phyloP scores from a whole-genome alignment of 257 asterid genomes.

The Nicotiana undulata region DNA sequence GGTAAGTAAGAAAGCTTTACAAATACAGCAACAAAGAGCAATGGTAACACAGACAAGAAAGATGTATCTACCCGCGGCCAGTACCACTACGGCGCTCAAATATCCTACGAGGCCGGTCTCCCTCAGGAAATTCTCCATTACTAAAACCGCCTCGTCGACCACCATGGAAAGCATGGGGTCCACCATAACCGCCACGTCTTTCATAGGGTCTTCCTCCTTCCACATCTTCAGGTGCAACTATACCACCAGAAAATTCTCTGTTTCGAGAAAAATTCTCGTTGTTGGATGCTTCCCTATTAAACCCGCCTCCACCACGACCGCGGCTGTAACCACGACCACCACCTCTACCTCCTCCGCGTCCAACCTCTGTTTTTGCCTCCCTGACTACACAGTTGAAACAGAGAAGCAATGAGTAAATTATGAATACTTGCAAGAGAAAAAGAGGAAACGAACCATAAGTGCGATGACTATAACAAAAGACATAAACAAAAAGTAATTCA shows the following conservation, averaged over 20 bases:
- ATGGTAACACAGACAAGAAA: background rate
- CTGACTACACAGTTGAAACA: slow-evolving; percentile 31
- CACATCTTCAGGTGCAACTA: slow-evolving; percentile 35
- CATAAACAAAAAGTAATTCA: background rate
- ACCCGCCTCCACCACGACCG: slow-evolving; percentile 61
- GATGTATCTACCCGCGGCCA: slow-evolving; percentile 52
- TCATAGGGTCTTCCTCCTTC: slow-evolving; percentile 47
- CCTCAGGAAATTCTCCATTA: slow-evolving; percentile 67
- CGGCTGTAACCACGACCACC: slow-evolving; percentile 68
- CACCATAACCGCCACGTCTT: slow-evolving; percentile 66
- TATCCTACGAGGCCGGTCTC: slow-evolving; percentile 58
- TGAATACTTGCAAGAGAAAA: background rate
- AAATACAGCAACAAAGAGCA: background rate
- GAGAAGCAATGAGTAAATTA: background rate
- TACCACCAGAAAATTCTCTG: slow-evolving; percentile 45
- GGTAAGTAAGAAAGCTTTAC: background rate
- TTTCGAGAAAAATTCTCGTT: slow-evolving; percentile 36
- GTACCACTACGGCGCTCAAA: slow-evolving; percentile 74
- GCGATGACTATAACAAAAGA: background rate
- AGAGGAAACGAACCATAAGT: background rate
- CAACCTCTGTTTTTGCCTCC: slow-evolving; percentile 51
- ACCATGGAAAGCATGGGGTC: slow-evolving; percentile 61
- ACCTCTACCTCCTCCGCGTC: slow-evolving; percentile 53
- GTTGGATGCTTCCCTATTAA: slow-evolving; percentile 40
- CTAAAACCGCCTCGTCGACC: slow-evolving; percentile 60